Conservation (phyloP, 2,329 filamentous ascomycete genomes). For the Paradendryphiella salina region DNA sequence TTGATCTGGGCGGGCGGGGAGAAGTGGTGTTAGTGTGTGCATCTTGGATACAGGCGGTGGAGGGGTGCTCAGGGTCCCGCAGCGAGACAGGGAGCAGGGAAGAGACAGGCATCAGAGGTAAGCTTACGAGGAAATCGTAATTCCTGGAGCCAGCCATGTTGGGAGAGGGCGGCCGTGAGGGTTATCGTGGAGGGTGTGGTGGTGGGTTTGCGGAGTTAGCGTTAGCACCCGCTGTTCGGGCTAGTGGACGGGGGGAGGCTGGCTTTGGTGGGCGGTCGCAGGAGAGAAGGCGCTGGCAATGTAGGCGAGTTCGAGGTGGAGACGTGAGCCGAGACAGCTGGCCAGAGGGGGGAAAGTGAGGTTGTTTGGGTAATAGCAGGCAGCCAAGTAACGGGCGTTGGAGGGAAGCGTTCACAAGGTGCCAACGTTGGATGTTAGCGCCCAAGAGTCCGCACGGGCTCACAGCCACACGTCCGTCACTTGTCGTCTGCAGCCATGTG, state of each 20-base stretch:
- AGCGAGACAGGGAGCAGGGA: conserved; percentile 1
- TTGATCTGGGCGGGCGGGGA: conserved; percentile 71
- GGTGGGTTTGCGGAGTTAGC: conserved; percentile 29
- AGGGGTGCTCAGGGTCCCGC: conserved; percentile 10
- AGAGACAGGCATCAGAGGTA: conserved; percentile 14
- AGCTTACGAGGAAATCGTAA: conserved; percentile 94
- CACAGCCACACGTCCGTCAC: conserved; percentile 12
- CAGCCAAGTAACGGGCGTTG: conserved; percentile 15
- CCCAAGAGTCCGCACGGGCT: conserved; percentile 16
- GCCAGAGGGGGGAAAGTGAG: conserved; percentile 2
- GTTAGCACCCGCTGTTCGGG: conserved; percentile 29
- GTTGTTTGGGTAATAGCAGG: conserved; percentile 9
- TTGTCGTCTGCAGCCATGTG: conserved; percentile 7
- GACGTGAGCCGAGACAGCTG: neutral
- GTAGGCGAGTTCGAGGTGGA: neutral
- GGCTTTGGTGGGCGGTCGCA: conserved; percentile 1
- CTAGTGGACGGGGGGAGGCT: conserved; percentile 17
- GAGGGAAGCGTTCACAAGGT: conserved; percentile 12
- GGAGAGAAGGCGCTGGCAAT: neutral
- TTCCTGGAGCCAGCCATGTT: conserved; percentile 95
- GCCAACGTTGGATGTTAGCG: conserved; percentile 18
- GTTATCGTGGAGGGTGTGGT: conserved; percentile 15
- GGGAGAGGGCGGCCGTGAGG: conserved; percentile 18
- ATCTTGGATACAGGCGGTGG: conserved; percentile 9
- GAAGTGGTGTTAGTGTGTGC: conserved; percentile 15